A percentile compares a stretch with the other conserved stretches of the same genome.
Conservation (phyloP, 1,139 yeast species). For the Casaregolazyma suthepensis region DNA sequence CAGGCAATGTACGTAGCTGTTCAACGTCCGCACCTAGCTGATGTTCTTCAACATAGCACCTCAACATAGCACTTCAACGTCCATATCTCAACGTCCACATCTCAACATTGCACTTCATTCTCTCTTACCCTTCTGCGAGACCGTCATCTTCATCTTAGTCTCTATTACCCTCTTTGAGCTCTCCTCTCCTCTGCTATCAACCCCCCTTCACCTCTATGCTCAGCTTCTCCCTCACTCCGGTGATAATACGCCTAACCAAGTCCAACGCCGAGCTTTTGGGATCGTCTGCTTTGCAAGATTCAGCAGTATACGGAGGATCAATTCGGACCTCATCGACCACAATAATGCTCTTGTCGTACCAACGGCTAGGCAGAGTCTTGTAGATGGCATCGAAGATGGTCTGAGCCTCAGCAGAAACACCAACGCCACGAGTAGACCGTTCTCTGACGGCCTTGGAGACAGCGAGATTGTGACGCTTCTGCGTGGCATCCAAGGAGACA, state of each 20-base stretch:
- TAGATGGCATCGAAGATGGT: constrained; percentile 44
- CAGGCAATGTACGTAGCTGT: no score
- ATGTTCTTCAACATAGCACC: no score
- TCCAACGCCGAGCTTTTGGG: constrained; percentile 39
- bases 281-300: constrained; percentile 32
- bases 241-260: constrained; percentile 48
- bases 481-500: constrained; percentile 25
- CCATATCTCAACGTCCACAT: no score
- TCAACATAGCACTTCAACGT: no score
- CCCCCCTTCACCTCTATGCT: constrained; percentile 58
- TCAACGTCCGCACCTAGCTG: no score
- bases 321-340: constrained; percentile 48
- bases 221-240: constrained; percentile 50
- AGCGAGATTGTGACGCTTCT: constrained; percentile 22
- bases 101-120: no score
- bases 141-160: no score
- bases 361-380: constrained; percentile 43
- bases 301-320: constrained; percentile 45
- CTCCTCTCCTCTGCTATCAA: no score
- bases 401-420: constrained; percentile 44
- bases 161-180: no score
- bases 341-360: constrained; percentile 45
- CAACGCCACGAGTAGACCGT: constrained; percentile 32
- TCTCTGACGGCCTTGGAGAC: constrained; percentile 21
- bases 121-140: no score